Evolutionary conservation across 805 yeast species (phyloP), one percentile per base, ranked within the genome.

Genomic region (Komagataella phaffii): DNA sequence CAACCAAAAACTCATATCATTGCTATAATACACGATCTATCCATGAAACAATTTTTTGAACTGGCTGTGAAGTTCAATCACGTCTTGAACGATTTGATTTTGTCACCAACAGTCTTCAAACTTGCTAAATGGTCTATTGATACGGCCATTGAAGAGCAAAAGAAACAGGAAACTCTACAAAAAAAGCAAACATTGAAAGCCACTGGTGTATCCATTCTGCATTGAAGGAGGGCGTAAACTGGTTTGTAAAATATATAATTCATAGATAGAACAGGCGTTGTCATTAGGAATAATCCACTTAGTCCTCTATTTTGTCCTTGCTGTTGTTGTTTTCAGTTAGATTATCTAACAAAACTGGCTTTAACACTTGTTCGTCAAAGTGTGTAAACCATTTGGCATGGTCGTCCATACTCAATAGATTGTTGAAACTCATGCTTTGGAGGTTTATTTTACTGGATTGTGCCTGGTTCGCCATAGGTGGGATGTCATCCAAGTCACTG

Each of bases 281-380:
- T 30, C 40, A 30, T 30, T 30, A 30, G 5, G 40, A 30, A 30
- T 30, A 30, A 30, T 30, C 12, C 40, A 30, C 12, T 30, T 10
- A 30, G 18, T 48, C 24, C 43, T 49, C 47, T 5, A 18, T 10
- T 47, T 47, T 47, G 47, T 30, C 40, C 14, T 30, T 30, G n/a
- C 40, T 30, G 14, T 30, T 30, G 40, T 30, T 30, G 40, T 54
- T 56, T 61, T 47, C 49, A 3, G 76, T 77, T 49, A 70, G 50
- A 54, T 70, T 72, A 59, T 91, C 98, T 53, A 90, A 74, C 51
- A 91, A 75, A 0, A 88, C 96, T 1, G 97, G 97, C 64, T 90
- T 90, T 59, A 93, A 73, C 19, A 93, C 93, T 62, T 88, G 88
- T 59, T 93, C 96, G 63, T 93, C 99, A 62, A 93, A 88, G 58